Conservation (phyloP, 192 early-diverging fungal genomes). For the Entophlyctis luteolus region DNA sequence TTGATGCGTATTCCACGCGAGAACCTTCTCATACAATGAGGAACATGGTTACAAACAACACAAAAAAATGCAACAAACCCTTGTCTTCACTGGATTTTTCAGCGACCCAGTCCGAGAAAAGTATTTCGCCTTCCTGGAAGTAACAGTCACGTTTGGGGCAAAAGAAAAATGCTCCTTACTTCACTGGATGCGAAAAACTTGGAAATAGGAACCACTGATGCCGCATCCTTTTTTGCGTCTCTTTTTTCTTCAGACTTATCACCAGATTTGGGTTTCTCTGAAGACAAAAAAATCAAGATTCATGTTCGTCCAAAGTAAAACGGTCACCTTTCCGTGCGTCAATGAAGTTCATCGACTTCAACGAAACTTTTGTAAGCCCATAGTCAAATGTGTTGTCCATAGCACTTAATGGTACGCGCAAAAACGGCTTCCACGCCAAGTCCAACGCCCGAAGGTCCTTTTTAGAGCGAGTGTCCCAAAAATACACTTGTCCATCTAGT, state of each 20-base stretch:
- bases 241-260: constrained; percentile 19
- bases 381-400: constrained; percentile 65
- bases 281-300: background rate
- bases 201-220: constrained; percentile 27
- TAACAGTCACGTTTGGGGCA: constrained; percentile 11
- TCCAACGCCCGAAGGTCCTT: constrained; percentile 55
- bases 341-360: constrained; percentile 10
- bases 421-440: constrained; percentile 56
- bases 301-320: background rate
- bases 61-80: constrained; percentile 33
- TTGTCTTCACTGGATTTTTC: constrained; percentile 61
- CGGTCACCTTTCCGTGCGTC: background rate
- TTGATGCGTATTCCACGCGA: constrained; percentile 48
- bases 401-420: constrained; percentile 54
- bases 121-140: constrained; percentile 55
- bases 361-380: constrained; percentile 49
- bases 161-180: background rate
- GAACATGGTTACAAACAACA: no score
- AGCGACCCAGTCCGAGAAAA: constrained; percentile 57
- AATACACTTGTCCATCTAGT: constrained; percentile 50
- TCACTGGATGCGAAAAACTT: constrained; percentile 62
- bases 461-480: constrained; percentile 60
- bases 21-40: constrained; percentile 36
- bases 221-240: constrained; percentile 22
- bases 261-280: constrained; percentile 3